Evolutionary conservation across 257 asterid species (phyloP).

Genomic region (Plantago major): DNA sequence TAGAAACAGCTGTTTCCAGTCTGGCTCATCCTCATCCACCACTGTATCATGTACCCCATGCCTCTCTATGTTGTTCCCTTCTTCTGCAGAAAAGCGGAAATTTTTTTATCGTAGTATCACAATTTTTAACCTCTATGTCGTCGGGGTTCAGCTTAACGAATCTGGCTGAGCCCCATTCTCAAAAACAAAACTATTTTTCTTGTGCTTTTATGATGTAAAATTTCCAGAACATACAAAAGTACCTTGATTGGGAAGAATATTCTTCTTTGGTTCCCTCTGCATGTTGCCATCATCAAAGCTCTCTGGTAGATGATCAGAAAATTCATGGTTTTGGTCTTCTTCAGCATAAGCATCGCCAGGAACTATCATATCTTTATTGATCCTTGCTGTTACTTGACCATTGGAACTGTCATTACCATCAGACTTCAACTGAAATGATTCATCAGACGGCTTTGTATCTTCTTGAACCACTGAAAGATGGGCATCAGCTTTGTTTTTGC

Average conservation of each 20-base stretch:
- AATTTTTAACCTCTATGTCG: slow-evolving; percentile 10
- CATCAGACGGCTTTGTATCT: background rate
- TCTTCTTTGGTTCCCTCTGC: slow-evolving; percentile 17
- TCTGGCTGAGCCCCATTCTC: background rate
- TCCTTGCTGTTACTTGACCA: slow-evolving; percentile 4
- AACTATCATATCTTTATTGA: slow-evolving; percentile 3
- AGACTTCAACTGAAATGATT: background rate
- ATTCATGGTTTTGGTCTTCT: slow-evolving; percentile 11
- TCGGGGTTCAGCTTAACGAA: slow-evolving; percentile 15
- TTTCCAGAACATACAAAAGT: background rate
- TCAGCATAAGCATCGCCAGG: slow-evolving; percentile 6
- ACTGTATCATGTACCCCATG: slow-evolving; percentile 30
- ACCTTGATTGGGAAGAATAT: slow-evolving; percentile 32
- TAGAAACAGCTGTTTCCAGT: slow-evolving; percentile 79
- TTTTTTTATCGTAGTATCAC: slow-evolving; percentile 11
- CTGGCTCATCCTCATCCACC: slow-evolving; percentile 36
- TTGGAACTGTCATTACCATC: background rate
- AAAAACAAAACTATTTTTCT: background rate
- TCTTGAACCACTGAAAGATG: background rate
- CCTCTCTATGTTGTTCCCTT: slow-evolving; percentile 36
- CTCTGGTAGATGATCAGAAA: slow-evolving; percentile 15
- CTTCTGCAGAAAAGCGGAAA: slow-evolving; percentile 3
- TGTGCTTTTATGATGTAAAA: background rate
- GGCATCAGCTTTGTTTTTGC: background rate
- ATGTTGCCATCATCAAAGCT: slow-evolving; percentile 11